Conservation (phyloP, 257 asterid genomes). For the Capsicum baccatum region DNA sequence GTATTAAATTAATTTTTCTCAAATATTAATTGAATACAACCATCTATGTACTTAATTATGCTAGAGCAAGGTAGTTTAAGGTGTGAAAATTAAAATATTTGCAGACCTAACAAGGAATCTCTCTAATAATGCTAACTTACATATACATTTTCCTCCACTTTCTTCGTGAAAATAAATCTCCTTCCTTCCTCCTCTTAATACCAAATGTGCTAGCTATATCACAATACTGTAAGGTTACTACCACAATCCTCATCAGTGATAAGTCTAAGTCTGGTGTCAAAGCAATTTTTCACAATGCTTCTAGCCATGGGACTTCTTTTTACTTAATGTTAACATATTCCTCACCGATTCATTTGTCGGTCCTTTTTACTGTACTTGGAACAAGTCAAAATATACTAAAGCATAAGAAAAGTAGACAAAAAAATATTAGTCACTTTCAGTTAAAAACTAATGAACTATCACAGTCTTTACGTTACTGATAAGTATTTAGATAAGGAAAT, state of each 20-base stretch:
- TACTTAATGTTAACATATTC: background rate
- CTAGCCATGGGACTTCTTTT: background rate
- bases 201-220: background rate
- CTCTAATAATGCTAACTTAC: constrained; percentile 10
- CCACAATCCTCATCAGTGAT: background rate
- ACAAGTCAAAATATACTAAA: background rate
- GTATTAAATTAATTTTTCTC: background rate
- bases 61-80: background rate
- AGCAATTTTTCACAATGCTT: background rate
- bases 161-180: background rate
- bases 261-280: background rate
- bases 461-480: too few relatives aligned
- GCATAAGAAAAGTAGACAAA: background rate
- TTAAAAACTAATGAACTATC: too few relatives aligned
- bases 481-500: too few relatives aligned
- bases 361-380: background rate
- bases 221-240: background rate
- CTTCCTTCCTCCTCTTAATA: background rate
- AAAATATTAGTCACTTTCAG: background rate
- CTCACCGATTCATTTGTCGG: background rate
- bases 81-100: background rate
- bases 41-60: background rate
- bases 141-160: background rate
- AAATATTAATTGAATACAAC: background rate
- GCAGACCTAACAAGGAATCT: background rate